Evolutionary conservation across 129 eudicot species (phyloP).

Genomic region (Pseudognaphalium luteoalbum): DNA sequence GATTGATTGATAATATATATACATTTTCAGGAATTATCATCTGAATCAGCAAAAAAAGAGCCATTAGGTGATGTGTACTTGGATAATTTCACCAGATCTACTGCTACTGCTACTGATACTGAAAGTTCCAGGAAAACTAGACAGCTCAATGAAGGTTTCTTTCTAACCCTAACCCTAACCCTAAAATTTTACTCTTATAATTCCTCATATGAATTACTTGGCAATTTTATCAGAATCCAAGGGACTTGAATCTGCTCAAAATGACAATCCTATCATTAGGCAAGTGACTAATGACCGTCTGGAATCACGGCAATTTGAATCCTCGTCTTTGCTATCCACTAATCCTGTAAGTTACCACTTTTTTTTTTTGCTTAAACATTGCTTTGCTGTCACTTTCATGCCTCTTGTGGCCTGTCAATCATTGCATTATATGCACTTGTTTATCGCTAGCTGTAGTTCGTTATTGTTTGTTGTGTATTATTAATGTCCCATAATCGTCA

Average conservation of each 20-base stretch:
- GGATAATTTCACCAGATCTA: constrained; percentile 36
- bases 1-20: no score
- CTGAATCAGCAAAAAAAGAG: constrained; percentile 40
- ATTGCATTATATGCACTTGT: constrained; percentile 1
- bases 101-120: constrained; percentile 21
- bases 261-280: constrained; percentile 4
- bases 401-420: constrained; percentile 26
- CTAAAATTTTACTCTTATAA: not conserved
- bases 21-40: constrained; percentile 56
- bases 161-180: not conserved
- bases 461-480: constrained; percentile 13
- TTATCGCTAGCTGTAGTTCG: constrained; percentile 17
- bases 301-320: not conserved
- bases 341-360: constrained; percentile 34
- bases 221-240: constrained; percentile 3
- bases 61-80: constrained; percentile 50
- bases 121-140: constrained; percentile 55
- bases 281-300: constrained; percentile 22
- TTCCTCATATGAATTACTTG: not conserved
- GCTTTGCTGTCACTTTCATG: constrained; percentile 27
- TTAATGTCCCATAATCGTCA: not conserved
- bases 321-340: constrained; percentile 17
- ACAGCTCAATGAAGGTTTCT: constrained; percentile 67
- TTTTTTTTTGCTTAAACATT: not conserved
- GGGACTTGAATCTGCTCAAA: not conserved